Evolutionary conservation across 2,329 filamentous ascomycete genomes (phyloP).

Genomic region (Cladorrhinum sp.): DNA sequence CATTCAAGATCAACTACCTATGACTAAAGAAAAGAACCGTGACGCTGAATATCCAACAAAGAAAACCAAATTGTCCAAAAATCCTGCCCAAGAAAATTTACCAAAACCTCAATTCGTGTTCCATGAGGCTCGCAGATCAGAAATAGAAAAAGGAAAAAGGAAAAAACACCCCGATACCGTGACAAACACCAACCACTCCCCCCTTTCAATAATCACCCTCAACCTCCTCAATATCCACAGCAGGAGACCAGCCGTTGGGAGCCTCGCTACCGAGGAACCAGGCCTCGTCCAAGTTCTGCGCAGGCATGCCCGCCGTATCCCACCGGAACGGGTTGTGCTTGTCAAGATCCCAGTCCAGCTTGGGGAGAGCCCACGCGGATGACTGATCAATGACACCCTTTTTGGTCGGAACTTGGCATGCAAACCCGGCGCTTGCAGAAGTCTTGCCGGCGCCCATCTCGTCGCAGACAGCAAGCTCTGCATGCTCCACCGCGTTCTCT

Average conservation of each 20-base stretch:
- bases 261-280: constrained; percentile 24
- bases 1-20: too few species aligned
- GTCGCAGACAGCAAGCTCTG: not conserved
- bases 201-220: not conserved
- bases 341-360: constrained; percentile 16
- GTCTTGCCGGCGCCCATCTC: not conserved
- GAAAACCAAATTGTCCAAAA: too few species aligned
- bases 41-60: too few species aligned
- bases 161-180: too few species aligned
- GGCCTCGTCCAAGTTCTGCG: constrained; percentile 2
- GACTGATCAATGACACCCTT: not conserved
- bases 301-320: constrained; percentile 18
- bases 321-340: constrained; percentile 18
- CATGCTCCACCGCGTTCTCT: not conserved
- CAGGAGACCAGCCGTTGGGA: constrained; percentile 23
- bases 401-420: not conserved
- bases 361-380: not conserved
- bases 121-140: too few species aligned
- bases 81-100: too few species aligned
- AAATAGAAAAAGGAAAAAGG: too few species aligned
- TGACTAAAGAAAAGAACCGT: too few species aligned
- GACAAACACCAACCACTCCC: too few species aligned
- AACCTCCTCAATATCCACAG: constrained; percentile 15
- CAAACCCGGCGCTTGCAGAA: not conserved
- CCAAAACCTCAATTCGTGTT: too few species aligned